Evolutionary conservation across 495 filamentous ascomycete genomes (phyloP).

Genomic region (Aspergillus steynii): DNA sequence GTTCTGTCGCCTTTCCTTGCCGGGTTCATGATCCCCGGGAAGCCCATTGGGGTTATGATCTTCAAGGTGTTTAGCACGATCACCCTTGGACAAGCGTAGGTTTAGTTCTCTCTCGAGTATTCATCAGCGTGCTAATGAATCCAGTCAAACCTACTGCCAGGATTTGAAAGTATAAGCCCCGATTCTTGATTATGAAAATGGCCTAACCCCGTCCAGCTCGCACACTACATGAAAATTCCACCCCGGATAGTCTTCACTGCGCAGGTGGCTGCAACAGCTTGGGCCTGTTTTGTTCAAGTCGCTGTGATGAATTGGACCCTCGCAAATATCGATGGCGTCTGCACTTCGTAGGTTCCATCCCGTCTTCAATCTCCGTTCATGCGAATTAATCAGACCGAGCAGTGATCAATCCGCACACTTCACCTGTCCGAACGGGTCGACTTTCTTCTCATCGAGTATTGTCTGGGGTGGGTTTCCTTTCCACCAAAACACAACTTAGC

Average conservation of each 20-base stretch:
- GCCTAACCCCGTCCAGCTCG: not conserved
- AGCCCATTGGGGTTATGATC: slow-evolving; percentile 64
- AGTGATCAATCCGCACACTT: not conserved
- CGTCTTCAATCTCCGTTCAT: not conserved
- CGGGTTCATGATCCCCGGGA: slow-evolving; percentile 63
- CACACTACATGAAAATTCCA: slow-evolving; percentile 68
- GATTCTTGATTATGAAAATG: slow-evolving; percentile 2
- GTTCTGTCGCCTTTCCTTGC: slow-evolving; percentile 64
- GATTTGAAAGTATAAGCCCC: not conserved
- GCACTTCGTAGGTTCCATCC: slow-evolving; percentile 25
- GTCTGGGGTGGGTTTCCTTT: not conserved
- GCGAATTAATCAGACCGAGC: no score
- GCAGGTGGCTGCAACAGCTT: slow-evolving; percentile 56
- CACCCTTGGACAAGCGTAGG: slow-evolving; percentile 55
- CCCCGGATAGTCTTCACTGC: slow-evolving; percentile 58
- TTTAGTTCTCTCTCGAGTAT: slow-evolving; percentile 47
- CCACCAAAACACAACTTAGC: not conserved
- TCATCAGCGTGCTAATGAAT: slow-evolving; percentile 39
- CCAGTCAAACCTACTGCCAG: not conserved
- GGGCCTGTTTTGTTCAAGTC: slow-evolving; percentile 60
- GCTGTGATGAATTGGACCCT: slow-evolving; percentile 62
- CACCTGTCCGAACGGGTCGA: not conserved
- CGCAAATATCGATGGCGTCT: slow-evolving; percentile 54
- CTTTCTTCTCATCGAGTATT: not conserved
- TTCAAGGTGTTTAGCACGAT: slow-evolving; percentile 66